These are phyloP conservation scores for Spinacia oleracea DNA, from an alignment of 179 eudicot species.

Conservation along the genomic window DNA sequence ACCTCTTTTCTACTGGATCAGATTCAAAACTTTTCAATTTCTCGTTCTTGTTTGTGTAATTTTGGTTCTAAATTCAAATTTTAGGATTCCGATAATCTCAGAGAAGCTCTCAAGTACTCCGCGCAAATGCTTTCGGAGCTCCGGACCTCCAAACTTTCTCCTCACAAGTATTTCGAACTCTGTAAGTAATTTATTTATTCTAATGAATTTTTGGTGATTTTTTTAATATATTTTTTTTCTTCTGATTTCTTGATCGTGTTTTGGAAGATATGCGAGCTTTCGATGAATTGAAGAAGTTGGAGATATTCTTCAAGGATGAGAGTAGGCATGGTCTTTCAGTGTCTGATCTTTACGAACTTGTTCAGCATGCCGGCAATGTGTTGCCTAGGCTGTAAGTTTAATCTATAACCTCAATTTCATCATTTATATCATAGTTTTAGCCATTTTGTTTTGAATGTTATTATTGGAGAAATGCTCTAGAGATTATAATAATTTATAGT, in stretches of 20 bases:
- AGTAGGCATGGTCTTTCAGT: conserved; percentile 74
- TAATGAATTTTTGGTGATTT: not conserved
- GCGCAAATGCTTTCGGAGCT: conserved; percentile 95
- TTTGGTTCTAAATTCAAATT: not conserved
- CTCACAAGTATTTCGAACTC: conserved; percentile 92
- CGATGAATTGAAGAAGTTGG: conserved; percentile 88
- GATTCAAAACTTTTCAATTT: conserved; percentile 9
- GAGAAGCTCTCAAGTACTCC: conserved; percentile 85
- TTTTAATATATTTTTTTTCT: not conserved
- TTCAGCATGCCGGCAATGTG: conserved; percentile 96
- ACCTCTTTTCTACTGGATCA: conserved; percentile 7
- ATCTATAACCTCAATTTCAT: conserved; percentile 6
- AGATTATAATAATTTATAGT: not conserved
- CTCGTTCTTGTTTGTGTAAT: not conserved
- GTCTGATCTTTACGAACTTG: conserved; percentile 85
- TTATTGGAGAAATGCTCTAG: not conserved
- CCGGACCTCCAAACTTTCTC: conserved; percentile 84
- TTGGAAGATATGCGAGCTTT: conserved; percentile 89
- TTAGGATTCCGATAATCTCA: conserved; percentile 85
- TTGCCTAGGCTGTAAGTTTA: conserved; percentile 86
- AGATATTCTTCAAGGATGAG: conserved; percentile 88
- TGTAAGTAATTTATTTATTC: conserved; percentile 43
- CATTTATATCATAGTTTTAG: not conserved
- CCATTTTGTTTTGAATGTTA: not conserved
- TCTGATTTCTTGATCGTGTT: not conserved